A percentile compares a stretch with the other conserved stretches of the same genome.
These are phyloP conservation scores for Erodium chrysanthum DNA, from an alignment of 441 rosid genomes.

Conservation along the genomic window DNA sequence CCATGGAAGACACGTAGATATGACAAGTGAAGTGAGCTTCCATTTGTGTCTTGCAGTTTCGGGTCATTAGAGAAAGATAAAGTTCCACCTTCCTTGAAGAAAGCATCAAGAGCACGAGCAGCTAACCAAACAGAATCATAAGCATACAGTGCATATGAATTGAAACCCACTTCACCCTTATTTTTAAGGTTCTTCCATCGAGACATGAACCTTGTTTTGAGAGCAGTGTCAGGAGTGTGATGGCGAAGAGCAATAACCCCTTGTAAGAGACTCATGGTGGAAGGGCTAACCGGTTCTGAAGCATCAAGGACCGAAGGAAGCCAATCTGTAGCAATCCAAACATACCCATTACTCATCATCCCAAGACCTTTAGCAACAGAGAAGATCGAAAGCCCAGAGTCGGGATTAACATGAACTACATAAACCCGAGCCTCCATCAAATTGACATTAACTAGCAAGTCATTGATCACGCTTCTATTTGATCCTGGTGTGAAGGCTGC, in stretches of 20 bases:
- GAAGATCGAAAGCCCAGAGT: constrained; percentile 59
- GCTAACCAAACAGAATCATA: constrained; percentile 31
- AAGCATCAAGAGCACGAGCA: constrained; percentile 62
- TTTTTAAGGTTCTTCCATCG: constrained; percentile 44
- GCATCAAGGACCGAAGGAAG: constrained; percentile 69
- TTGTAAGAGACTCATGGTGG: constrained; percentile 53
- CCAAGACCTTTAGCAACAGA: constrained; percentile 15
- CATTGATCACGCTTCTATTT: constrained; percentile 30
- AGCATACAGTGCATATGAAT: constrained; percentile 73
- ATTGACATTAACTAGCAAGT: constrained; percentile 48
- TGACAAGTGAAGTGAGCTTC: constrained; percentile 40
- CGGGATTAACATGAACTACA: constrained; percentile 81
- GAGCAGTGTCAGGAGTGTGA: constrained; percentile 52
- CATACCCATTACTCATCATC: constrained; percentile 64
- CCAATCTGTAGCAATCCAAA: constrained; percentile 95
- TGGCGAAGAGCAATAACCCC: constrained; percentile 83
- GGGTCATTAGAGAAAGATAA: constrained; percentile 58
- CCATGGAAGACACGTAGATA: constrained; percentile 58
- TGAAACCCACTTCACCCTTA: constrained; percentile 34
- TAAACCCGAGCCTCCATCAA: constrained; percentile 73
- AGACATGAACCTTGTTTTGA: constrained; percentile 37
- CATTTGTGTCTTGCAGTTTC: constrained; percentile 32
- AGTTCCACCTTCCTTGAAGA: constrained; percentile 42
- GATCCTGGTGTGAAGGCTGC: constrained; percentile 58
- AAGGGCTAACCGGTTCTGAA: constrained; percentile 28